Evolutionary conservation across 2,329 filamentous ascomycete genomes (phyloP), one percentile per base, ranked within the genome.

Genomic region (Colletotrichum cordylinicola): DNA sequence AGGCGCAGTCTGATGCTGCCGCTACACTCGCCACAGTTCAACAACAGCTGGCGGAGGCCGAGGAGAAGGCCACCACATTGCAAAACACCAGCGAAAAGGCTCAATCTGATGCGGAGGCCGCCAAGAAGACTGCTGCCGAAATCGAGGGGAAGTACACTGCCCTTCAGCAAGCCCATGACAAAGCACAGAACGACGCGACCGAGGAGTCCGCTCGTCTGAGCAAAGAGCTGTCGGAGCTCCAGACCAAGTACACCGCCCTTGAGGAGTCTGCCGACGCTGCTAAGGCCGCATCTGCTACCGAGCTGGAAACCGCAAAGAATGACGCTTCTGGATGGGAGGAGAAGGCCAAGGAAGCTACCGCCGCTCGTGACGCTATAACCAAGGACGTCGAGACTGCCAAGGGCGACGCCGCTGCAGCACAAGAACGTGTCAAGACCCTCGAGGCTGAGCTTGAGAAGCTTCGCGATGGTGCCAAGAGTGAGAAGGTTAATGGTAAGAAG

Each of bases 401-500:
- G 68, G 75, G 81, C 56, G 77, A 81, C 56, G 76, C 75, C 33
- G 60, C 77, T 9, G 70, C 79, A 1, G 77, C 79, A 12, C 76
- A 80, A 43, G 76, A 77, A 33, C 78, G 65, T 35, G 67, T 48
- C 4, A 67, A 79, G 68, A 76, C 71, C 48, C 35, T 70, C 6
- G 76, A 78, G 70, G 74, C 73, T 24, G 74, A 77, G 37, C 72
- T 82, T n/a, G 81, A 83, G 79, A 80, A 81, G 72, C 77, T 82
- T 62, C 78, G 80, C 31, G 80, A 82, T 16, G 82, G 85, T 66
- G 71, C 77, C 8, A 82, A 85, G 69, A 80, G 81, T 65, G 84
- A 84, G 6, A 81, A 85, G 72, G 79, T 82, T 71, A 85, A 85
- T 77, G 82, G 82, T 5, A 79, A 82, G 29, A 79, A 82, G 29